Base-by-base conservation (phyloP, 768 basidiomycete species). In the Gloeopeniophorella convolvens region DNA sequence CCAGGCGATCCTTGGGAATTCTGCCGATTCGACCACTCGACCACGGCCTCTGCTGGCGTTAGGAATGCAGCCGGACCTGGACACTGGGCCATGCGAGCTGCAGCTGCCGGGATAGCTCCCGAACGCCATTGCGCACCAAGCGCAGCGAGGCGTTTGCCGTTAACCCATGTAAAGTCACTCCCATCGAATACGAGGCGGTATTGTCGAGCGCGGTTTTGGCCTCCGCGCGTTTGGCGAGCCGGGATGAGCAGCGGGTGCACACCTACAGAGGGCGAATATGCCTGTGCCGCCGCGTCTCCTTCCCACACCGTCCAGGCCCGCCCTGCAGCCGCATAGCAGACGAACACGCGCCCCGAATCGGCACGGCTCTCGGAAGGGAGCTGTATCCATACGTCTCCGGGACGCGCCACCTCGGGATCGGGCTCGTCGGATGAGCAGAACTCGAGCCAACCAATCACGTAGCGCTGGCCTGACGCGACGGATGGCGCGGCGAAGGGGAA, bases 351-450 rank as follows among this genome's bases (percentile, higher is more conserved):
- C 12, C 46, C 51, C 30, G n/a, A n/a, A n/a, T n/a, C n/a, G n/a
- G 48, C 48, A 35, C 51, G 51, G 12, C 48, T 45, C 8, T 46
- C 51, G 27, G 45, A 36, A 5, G 51, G 51, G 15, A 48, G 51
- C 20, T 53, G 51, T n/a, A 53, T 53, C 51, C 51, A 53, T 8
- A 53, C 34, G 24, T 53, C 51, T 11, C 51, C 51, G 4, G 51
- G 51, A 1, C 51, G 51, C 18, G 51, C 51, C 3, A 53, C 51
- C 2, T 53, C 51, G 0, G 51, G 46, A 48, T 53, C 51, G 5
- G 51, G 51, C 10, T 48, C 46, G 5, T 53, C 46, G 12, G 51
- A 30, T 16, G 51, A 53, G 8, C 48, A 46, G 35, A 53, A 53
- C 23, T 53, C 46, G 13, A 53, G 41, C 51, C 51, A 53, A 9